These are phyloP conservation scores for Lactifluus hygrophoroides DNA, from an alignment of 768 basidiomycete species.

Conservation along the genomic window DNA sequence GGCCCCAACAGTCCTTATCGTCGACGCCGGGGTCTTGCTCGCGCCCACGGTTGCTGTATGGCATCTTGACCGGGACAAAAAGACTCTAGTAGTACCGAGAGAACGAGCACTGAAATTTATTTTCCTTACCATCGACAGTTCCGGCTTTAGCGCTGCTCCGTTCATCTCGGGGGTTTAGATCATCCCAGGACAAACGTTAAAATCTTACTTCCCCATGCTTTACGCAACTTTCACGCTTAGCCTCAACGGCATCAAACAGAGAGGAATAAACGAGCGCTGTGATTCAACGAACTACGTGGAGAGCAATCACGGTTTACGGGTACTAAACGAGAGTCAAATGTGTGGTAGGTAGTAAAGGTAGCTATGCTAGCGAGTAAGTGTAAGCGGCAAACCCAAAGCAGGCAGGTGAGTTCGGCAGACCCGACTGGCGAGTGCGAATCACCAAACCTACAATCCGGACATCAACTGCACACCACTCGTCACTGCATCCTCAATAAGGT, in stretches of 20 bases:
- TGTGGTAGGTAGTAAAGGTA: slow-evolving; percentile 3
- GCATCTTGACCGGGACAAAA: background rate
- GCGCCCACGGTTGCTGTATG: background rate
- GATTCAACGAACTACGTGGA: slow-evolving; percentile 8
- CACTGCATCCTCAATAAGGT: slow-evolving; percentile 2
- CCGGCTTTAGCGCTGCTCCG: background rate
- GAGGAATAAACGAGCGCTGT: slow-evolving; percentile 7
- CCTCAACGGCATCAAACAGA: background rate
- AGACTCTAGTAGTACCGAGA: background rate
- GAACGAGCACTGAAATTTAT: background rate
- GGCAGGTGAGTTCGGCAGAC: slow-evolving; percentile 11
- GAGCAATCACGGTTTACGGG: background rate
- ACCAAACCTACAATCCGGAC: slow-evolving; percentile 4
- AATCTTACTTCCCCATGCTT: background rate
- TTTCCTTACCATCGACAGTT: background rate
- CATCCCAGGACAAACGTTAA: background rate
- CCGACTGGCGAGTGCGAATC: slow-evolving; percentile 22
- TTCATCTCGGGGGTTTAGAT: background rate
- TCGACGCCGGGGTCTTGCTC: no score
- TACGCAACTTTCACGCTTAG: background rate
- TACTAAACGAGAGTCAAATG: background rate
- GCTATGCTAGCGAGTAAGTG: slow-evolving; percentile 4
- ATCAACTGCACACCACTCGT: background rate
- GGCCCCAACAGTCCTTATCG: background rate
- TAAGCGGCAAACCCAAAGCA: slow-evolving; percentile 1